Conservation (phyloP, 1,284 basidiomycete species). For the Lignosus rhinocerotis region DNA sequence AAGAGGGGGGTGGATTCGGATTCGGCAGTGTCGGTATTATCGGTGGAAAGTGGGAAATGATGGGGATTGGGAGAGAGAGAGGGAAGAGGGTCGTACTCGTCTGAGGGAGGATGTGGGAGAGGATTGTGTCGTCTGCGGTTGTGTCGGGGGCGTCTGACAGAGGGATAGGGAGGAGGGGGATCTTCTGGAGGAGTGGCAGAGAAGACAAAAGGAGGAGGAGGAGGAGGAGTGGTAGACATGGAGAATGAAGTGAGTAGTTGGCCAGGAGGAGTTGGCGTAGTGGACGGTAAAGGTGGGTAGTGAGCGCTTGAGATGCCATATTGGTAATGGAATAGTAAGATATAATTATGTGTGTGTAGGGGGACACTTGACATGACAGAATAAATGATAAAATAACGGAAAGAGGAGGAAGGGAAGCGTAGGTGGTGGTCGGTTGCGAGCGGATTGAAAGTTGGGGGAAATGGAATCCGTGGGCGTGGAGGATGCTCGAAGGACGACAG, state of each 20-base stretch:
- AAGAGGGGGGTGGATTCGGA: constrained; percentile 48
- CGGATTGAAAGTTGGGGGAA: no score
- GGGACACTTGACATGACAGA: no score
- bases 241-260: constrained; percentile 4
- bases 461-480: no score
- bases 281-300: constrained; percentile 1
- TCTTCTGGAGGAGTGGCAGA: constrained; percentile 38
- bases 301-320: constrained; percentile 11
- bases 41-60: constrained; percentile 15
- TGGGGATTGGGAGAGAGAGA: constrained; percentile 1
- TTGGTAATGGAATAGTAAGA: no score
- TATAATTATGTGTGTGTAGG: no score
- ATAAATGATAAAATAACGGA: background rate
- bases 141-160: constrained; percentile 46
- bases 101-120: constrained; percentile 36
- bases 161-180: constrained; percentile 70
- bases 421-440: no score
- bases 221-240: constrained; percentile 17
- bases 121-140: constrained; percentile 29
- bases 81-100: constrained; percentile 27
- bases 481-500: no score
- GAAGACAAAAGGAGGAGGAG: constrained; percentile 18
- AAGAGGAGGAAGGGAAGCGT: no score
- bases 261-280: background rate
- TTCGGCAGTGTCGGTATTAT: constrained; percentile 29